Evolutionary conservation across 78 protist genomes (phyloP).

Genomic region (Reticulomyxa filosa): DNA sequence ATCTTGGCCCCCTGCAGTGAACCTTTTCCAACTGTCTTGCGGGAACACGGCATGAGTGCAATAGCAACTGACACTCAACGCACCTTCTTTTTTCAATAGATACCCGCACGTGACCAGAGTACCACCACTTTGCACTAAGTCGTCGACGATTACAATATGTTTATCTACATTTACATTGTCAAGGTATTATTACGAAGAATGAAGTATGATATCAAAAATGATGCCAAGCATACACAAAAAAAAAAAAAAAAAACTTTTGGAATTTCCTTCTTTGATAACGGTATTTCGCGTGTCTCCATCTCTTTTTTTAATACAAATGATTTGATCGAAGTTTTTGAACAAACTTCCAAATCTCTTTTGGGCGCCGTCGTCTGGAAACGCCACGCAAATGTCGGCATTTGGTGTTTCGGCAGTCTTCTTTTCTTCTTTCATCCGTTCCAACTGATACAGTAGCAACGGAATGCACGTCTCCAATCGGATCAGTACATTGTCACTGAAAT

Average conservation of each 20-base stretch:
- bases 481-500: slow-evolving; percentile 10
- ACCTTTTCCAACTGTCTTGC: background rate
- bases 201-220: too few species aligned
- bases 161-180: too few species aligned
- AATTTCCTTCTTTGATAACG: slow-evolving; percentile 12
- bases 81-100: background rate
- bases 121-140: slow-evolving; percentile 26
- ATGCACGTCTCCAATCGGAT: slow-evolving; percentile 14
- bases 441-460: background rate
- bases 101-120: slow-evolving; percentile 21
- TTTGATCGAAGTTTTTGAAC: background rate
- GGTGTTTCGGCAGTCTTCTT: too few species aligned
- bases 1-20: background rate
- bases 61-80: slow-evolving; percentile 2
- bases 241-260: too few species aligned
- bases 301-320: background rate
- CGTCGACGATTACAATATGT: slow-evolving; percentile 23
- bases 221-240: too few species aligned
- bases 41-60: slow-evolving; percentile 32
- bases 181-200: too few species aligned
- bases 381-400: too few species aligned
- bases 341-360: slow-evolving; percentile 15
- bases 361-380: slow-evolving; percentile 43
- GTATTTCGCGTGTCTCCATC: slow-evolving; percentile 14
- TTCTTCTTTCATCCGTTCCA: background rate